Evolutionary conservation across 169 alveolate genomes (phyloP).

Genomic region (Eimeria acervulina): DNA sequence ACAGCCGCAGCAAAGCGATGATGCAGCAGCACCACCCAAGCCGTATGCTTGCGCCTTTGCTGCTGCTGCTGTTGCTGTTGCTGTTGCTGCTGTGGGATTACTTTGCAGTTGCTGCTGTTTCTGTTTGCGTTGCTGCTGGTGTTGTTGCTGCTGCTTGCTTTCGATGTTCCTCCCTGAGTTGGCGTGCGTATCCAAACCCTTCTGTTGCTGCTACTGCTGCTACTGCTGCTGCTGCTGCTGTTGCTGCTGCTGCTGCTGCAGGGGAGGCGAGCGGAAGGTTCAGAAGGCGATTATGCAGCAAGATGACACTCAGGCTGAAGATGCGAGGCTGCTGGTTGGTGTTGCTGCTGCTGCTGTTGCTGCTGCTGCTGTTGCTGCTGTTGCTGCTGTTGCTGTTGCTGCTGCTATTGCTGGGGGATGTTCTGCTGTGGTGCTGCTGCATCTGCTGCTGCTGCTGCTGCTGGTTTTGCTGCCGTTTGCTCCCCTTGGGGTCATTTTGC

Average conservation of each 20-base stretch:
- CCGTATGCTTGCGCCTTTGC: neutral
- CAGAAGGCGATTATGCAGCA: slow-evolving; percentile 73
- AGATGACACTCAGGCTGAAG: slow-evolving; percentile 63
- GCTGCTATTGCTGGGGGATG: neutral
- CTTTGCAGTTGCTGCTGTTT: slow-evolving; percentile 58
- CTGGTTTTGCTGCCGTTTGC: neutral
- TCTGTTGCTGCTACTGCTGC: neutral
- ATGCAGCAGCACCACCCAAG: neutral
- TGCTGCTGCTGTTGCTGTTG: slow-evolving; percentile 61
- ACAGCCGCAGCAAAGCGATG: slow-evolving; percentile 26
- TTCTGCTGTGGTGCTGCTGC: neutral
- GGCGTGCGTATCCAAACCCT: neutral
- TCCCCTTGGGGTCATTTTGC: no score
- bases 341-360: slow-evolving; percentile 41
- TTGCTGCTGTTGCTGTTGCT: neutral
- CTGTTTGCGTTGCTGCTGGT: no score
- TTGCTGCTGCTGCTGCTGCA: slow-evolving; percentile 66
- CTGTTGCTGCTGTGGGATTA: slow-evolving; percentile 36
- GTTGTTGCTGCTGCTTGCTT: neutral
- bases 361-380: neutral
- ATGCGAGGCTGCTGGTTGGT: slow-evolving; percentile 4
- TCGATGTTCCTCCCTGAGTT: neutral
- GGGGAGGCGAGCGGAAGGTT: slow-evolving; percentile 60
- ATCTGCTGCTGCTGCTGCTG: neutral
- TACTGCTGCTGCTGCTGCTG: slow-evolving; percentile 31